Conservation (phyloP, 305 asterid species). For the Solanum hybrid region DNA sequence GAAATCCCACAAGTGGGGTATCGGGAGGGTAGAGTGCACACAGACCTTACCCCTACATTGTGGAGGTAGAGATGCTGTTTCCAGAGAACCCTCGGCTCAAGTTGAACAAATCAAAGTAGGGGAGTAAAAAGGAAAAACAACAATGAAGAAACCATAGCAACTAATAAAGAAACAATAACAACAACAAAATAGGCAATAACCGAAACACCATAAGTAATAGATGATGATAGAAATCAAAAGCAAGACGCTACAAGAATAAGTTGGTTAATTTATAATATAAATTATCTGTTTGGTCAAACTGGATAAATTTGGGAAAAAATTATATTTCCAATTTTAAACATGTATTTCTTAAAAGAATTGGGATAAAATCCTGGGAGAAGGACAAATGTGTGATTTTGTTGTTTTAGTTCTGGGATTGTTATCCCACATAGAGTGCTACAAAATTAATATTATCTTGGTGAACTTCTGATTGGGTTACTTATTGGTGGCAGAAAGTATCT, state of each 20-base stretch:
- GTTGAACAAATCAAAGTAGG: background rate
- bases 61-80: background rate
- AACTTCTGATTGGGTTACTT: slow-evolving; percentile 14
- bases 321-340: background rate
- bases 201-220: background rate
- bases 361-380: background rate
- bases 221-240: background rate
- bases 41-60: background rate
- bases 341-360: background rate
- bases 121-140: background rate
- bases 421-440: background rate
- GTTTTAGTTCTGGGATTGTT: background rate
- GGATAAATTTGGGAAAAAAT: background rate
- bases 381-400: background rate
- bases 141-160: background rate
- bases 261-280: background rate
- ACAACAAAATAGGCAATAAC: background rate
- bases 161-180: background rate
- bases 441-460: background rate
- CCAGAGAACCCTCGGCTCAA: background rate
- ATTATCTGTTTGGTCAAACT: background rate
- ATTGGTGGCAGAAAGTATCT: slow-evolving; percentile 58
- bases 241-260: background rate
- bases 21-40: background rate
- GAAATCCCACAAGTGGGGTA: background rate